Percentiles rank a stretch among this genome's conserved stretches.
Evolutionary conservation across 2,329 filamentous ascomycete genomes (phyloP).

Genomic region (Allantophomopsis cytisporea): DNA sequence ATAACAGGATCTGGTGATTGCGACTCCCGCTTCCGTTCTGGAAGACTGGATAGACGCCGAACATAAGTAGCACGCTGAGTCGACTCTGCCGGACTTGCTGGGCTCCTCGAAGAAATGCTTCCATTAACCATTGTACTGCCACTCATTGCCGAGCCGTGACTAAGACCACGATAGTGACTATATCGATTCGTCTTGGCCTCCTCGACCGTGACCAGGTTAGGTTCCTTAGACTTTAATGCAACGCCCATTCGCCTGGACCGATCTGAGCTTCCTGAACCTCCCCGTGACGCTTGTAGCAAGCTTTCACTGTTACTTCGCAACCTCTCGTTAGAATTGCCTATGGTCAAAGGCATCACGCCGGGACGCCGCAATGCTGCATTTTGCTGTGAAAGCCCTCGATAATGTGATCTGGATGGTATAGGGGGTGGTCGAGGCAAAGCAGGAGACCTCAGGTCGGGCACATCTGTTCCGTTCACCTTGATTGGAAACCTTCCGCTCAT

Average conservation of each 20-base stretch:
- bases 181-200: slow-evolving; percentile 49
- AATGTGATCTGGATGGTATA: slow-evolving; percentile 71
- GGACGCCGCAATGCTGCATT: slow-evolving; percentile 51
- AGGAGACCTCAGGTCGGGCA: slow-evolving; percentile 55
- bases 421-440: slow-evolving; percentile 55
- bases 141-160: slow-evolving; percentile 56
- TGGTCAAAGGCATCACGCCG: slow-evolving; percentile 55
- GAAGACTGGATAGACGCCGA: slow-evolving; percentile 42
- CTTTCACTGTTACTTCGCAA: slow-evolving; percentile 53
- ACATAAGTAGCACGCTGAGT: slow-evolving; percentile 45
- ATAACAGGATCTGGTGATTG: slow-evolving; percentile 45
- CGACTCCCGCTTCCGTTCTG: slow-evolving; percentile 48
- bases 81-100: slow-evolving; percentile 44
- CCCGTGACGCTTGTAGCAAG: slow-evolving; percentile 28
- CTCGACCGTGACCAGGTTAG: slow-evolving; percentile 40
- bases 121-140: slow-evolving; percentile 13
- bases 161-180: slow-evolving; percentile 53
- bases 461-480: slow-evolving; percentile 61
- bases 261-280: slow-evolving; percentile 26
- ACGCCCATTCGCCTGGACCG: slow-evolving; percentile 51
- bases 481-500: slow-evolving; percentile 54
- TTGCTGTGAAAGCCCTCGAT: slow-evolving; percentile 60
- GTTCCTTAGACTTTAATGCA: slow-evolving; percentile 42
- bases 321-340: slow-evolving; percentile 57
- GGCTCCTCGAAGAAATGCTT: slow-evolving; percentile 24